These are phyloP conservation scores for Corymbia calophylla DNA, from an alignment of 441 rosid species.

Conservation along the genomic window DNA sequence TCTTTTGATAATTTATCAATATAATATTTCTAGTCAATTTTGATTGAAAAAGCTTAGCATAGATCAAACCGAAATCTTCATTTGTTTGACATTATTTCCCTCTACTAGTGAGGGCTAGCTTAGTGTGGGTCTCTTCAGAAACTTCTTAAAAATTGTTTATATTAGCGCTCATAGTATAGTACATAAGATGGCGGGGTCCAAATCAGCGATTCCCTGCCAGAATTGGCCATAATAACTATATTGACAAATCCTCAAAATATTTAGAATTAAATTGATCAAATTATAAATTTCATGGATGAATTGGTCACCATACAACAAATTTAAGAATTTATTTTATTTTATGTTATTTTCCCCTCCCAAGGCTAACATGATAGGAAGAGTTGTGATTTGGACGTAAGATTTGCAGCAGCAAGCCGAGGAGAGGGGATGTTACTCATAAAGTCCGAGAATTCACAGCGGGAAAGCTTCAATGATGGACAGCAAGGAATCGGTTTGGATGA, in stretches of 20 bases:
- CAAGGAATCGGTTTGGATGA: conserved; percentile 4
- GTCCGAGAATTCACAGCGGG: background rate
- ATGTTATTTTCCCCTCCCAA: background rate
- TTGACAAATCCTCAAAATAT: background rate
- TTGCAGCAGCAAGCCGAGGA: background rate
- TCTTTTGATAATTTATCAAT: background rate
- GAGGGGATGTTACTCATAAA: background rate
- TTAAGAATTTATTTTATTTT: background rate
- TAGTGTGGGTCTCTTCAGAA: background rate
- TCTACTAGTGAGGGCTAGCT: background rate
- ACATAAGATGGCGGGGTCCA: background rate
- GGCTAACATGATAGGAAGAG: background rate
- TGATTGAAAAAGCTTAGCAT: fast-evolving
- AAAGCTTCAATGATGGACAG: conserved; percentile 16
- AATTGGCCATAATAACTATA: fast-evolving
- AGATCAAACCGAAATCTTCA: too few relatives aligned
- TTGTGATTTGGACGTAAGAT: background rate
- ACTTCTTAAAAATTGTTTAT: background rate
- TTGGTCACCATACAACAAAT: fast-evolving
- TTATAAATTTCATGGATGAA: background rate
- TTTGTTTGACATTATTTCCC: too few relatives aligned
- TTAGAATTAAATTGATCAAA: background rate
- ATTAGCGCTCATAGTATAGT: fast-evolving
- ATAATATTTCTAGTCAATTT: background rate
- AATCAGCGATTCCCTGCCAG: fast-evolving